phyloP scores from a whole-genome alignment of 2,329 filamentous ascomycete genomes.

The Tolypocladium amazonense region DNA sequence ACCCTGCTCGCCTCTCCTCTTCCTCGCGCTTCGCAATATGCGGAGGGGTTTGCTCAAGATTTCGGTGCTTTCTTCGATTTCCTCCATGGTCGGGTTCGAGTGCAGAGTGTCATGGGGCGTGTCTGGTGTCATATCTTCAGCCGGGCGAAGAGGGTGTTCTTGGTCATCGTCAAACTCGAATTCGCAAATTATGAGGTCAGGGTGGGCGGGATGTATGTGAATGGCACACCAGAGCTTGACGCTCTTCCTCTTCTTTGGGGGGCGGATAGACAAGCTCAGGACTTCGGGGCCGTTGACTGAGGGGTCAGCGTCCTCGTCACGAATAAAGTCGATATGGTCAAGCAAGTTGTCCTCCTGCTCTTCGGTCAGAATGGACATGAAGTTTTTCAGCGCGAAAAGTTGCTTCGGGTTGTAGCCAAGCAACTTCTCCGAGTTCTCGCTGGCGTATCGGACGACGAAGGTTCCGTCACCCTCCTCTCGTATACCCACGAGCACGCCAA shows the following conservation, averaged over 20 bases:
- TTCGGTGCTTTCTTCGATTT: conserved; percentile 65
- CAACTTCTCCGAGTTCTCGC: conserved; percentile 67
- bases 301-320: conserved; percentile 71
- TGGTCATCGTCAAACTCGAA: conserved; percentile 77
- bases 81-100: conserved; percentile 61
- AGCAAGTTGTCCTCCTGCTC: conserved; percentile 76
- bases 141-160: conserved; percentile 54
- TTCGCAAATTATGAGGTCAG: conserved; percentile 71
- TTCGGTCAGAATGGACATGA: conserved; percentile 73
- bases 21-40: conserved; percentile 63
- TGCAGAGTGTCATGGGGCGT: conserved; percentile 64
- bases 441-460: conserved; percentile 62
- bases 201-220: conserved; percentile 59
- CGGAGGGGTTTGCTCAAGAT: conserved; percentile 68
- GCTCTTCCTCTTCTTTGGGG: conserved; percentile 37
- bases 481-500: conserved; percentile 67
- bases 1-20: conserved; percentile 65
- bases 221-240: conserved; percentile 81
- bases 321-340: conserved; percentile 81
- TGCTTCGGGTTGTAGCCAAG: conserved; percentile 69
- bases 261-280: conserved; percentile 65
- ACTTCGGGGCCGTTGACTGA: conserved; percentile 72
- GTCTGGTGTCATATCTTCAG: conserved; percentile 47
- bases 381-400: conserved; percentile 63
- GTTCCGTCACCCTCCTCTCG: conserved; percentile 59